These are phyloP conservation scores for Brassica cretica DNA, from an alignment of 345 rosid genomes.

Conservation along the genomic window DNA sequence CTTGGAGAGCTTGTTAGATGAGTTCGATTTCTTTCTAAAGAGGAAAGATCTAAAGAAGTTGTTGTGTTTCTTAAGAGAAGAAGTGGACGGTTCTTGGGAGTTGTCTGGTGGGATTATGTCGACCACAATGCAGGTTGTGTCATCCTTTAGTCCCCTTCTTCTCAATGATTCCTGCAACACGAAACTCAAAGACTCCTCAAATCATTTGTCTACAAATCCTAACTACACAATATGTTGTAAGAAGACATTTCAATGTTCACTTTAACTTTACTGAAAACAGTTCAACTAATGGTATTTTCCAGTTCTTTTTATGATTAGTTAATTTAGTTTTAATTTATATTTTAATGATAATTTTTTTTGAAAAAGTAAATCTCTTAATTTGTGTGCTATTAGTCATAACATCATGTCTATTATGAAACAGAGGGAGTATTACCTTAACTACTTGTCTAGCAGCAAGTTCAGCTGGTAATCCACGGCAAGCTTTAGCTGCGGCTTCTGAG, in stretches of 20 bases:
- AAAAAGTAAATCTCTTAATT: too few relatives aligned
- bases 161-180: conserved; percentile 75
- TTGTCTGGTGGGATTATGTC: conserved; percentile 81
- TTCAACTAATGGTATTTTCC: too few relatives aligned
- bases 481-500: conserved; percentile 69
- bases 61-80: conserved; percentile 50
- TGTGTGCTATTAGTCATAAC: too few relatives aligned
- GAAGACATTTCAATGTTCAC: too few relatives aligned
- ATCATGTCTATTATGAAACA: too few relatives aligned
- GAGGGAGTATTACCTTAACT: conserved; percentile 58
- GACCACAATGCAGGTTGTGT: conserved; percentile 87
- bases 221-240: too few relatives aligned
- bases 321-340: too few relatives aligned
- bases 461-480: conserved; percentile 79
- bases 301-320: too few relatives aligned
- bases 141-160: conserved; percentile 83
- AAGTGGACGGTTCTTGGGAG: conserved; percentile 43
- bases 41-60: conserved; percentile 59
- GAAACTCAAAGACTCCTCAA: neutral
- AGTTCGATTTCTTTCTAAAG: conserved; percentile 59
- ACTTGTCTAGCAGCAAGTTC: conserved; percentile 92
- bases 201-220: neutral
- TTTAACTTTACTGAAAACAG: too few relatives aligned
- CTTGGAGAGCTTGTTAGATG: conserved; percentile 58
- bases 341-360: too few relatives aligned